Evolutionary conservation across 2,329 filamentous ascomycete genomes (phyloP).

Genomic region (Penicillium sp.): DNA sequence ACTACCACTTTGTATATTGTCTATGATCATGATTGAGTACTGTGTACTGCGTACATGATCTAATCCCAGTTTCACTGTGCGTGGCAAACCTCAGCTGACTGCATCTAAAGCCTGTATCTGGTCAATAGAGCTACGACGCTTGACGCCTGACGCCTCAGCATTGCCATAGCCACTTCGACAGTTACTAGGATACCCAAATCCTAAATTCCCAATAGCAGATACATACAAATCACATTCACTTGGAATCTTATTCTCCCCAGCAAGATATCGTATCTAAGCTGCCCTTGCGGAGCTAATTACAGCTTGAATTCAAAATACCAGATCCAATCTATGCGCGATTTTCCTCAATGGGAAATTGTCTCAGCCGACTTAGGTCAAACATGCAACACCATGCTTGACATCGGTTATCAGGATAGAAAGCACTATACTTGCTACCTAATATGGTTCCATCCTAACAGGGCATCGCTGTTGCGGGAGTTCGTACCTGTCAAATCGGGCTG

Average conservation of each 20-base stretch:
- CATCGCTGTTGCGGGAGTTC: background rate
- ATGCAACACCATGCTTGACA: constrained; percentile 10
- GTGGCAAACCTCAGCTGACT: background rate
- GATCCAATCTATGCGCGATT: constrained; percentile 10
- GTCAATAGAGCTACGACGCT: background rate
- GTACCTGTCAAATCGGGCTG: constrained; percentile 5
- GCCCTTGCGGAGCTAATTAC: background rate
- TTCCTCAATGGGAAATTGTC: background rate
- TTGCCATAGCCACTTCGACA: background rate
- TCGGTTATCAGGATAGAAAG: background rate
- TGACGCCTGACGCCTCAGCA: background rate
- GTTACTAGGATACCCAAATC: background rate
- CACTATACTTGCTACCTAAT: background rate
- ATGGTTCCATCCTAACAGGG: background rate
- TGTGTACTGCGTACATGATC: too few relatives aligned
- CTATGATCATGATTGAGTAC: too few relatives aligned
- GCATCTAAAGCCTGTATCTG: background rate
- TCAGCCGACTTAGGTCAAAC: background rate
- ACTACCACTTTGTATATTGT: too few relatives aligned
- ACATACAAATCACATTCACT: background rate
- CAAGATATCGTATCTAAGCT: background rate
- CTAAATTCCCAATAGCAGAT: background rate
- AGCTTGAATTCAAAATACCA: background rate
- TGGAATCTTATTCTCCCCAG: background rate
- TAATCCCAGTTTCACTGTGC: background rate